Percentiles rank a stretch among this genome's conserved stretches.
Conservation (phyloP, 2,329 filamentous ascomycete species). For the Diplodia intermedia region DNA sequence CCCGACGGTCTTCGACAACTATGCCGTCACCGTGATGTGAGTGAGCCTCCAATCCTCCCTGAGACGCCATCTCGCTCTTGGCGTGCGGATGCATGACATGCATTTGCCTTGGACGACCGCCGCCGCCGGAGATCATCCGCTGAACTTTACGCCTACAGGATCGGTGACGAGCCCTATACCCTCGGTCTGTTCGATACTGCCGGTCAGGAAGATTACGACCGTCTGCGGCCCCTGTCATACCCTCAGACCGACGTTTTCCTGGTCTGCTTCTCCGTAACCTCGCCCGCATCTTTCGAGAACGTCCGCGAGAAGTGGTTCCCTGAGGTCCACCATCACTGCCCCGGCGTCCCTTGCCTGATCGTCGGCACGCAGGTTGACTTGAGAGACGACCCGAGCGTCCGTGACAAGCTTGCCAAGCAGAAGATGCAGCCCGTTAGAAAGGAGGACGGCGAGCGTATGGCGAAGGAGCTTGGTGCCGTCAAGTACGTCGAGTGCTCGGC, state of each 20-base stretch:
- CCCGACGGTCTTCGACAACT: constrained; percentile 99
- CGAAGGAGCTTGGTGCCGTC: constrained; percentile 94
- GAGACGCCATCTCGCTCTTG: constrained; percentile 15
- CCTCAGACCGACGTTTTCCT: constrained; percentile 99
- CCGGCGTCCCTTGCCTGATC: constrained; percentile 95
- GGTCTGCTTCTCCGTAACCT: constrained; percentile 98
- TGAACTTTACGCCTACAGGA: constrained; percentile 66
- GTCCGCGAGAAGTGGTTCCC: constrained; percentile 99
- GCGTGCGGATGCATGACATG: constrained; percentile 4
- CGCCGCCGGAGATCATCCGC: constrained; percentile 14
- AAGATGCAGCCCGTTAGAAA: constrained; percentile 93
- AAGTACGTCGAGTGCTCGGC: constrained; percentile 99
- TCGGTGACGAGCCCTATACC: constrained; percentile 98
- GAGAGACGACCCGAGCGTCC: constrained; percentile 83
- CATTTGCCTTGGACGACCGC: background rate
- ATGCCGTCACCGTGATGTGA: constrained; percentile 99
- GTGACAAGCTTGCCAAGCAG: constrained; percentile 91
- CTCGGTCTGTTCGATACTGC: constrained; percentile 97
- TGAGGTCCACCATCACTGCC: constrained; percentile 98
- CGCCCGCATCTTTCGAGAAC: constrained; percentile 98
- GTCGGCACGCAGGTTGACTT: constrained; percentile 98
- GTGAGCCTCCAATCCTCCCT: constrained; percentile 22
- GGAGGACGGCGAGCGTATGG: constrained; percentile 95
- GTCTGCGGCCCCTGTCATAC: constrained; percentile 93
- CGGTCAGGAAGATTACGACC: constrained; percentile 99